A percentile compares a stretch with the other conserved stretches of the same genome.
Conservation (phyloP, 1,284 basidiomycete species). For the Gymnopus androsaceus region DNA sequence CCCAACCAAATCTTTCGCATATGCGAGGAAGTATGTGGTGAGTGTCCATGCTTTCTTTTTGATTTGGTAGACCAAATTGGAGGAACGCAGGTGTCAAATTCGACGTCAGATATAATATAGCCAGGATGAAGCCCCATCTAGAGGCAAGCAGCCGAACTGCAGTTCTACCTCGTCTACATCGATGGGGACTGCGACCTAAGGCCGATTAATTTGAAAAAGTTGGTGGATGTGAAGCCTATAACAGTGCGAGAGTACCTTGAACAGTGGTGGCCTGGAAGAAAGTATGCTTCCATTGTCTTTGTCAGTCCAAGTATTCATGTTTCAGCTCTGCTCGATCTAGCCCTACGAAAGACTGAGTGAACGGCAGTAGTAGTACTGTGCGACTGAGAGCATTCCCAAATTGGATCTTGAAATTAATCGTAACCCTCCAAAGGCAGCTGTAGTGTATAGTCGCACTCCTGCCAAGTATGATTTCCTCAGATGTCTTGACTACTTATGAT, state of each 20-base stretch:
- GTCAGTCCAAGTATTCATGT: no score
- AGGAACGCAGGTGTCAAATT: constrained; percentile 9
- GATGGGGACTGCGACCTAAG: neutral
- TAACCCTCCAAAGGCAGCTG: no score
- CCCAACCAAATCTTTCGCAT: constrained; percentile 8
- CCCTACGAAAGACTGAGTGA: no score
- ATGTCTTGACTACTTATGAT: no score
- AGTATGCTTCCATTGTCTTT: no score
- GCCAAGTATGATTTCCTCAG: no score
- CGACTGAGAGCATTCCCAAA: no score
- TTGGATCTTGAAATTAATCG: no score
- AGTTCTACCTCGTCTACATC: neutral
- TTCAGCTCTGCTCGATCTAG: no score
- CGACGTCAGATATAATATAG: neutral
- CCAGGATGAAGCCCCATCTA: neutral
- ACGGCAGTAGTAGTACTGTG: no score
- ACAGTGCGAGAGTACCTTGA: constrained; percentile 6
- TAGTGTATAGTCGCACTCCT: no score
- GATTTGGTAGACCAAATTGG: no score
- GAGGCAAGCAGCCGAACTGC: neutral
- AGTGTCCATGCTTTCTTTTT: neutral
- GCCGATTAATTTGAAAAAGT: constrained; percentile 5
- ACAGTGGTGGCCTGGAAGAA: constrained; percentile 13
- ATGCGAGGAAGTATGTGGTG: constrained; percentile 6
- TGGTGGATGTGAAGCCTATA: constrained; percentile 9